A percentile compares a stretch with the other conserved stretches of the same genome.
Evolutionary conservation across 768 basidiomycete genomes (phyloP).

Genomic region (Pseudohyphozyma bogoriensis): DNA sequence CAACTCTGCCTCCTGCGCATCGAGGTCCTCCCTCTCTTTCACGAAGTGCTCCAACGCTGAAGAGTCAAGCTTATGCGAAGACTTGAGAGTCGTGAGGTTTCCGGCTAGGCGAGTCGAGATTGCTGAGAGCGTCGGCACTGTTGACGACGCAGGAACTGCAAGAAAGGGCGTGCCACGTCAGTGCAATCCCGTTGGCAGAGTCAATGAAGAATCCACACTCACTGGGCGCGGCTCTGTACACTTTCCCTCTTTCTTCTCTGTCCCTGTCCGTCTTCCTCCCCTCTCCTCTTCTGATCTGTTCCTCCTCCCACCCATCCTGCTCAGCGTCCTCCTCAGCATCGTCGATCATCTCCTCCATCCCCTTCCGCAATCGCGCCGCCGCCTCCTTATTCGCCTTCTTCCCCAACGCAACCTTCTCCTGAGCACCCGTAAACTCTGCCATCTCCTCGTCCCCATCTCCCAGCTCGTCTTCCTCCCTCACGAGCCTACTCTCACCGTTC

Average conservation of each 20-base stretch:
- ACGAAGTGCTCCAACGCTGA: constrained; percentile 34
- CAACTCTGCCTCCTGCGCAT: constrained; percentile 40
- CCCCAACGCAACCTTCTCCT: constrained; percentile 36
- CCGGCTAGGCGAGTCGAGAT: constrained; percentile 38
- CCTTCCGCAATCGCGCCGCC: constrained; percentile 35
- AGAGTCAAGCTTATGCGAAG: constrained; percentile 33
- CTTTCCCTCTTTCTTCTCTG: too few relatives aligned
- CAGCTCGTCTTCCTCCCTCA: constrained; percentile 43
- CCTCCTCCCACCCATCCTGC: constrained; percentile 36
- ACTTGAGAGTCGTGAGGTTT: constrained; percentile 34
- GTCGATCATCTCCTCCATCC: constrained; percentile 42
- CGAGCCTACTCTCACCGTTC: constrained; percentile 40
- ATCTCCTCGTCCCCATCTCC: constrained; percentile 36
- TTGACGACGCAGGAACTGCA: constrained; percentile 38
- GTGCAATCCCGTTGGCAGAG: too few relatives aligned
- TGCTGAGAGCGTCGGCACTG: constrained; percentile 37
- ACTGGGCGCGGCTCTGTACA: too few relatives aligned
- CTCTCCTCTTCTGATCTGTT: constrained; percentile 38
- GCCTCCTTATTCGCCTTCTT: constrained; percentile 38
- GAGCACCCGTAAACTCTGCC: constrained; percentile 19
- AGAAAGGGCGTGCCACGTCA: too few relatives aligned
- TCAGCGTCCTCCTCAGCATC: constrained; percentile 40
- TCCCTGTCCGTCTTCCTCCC: constrained; percentile 25
- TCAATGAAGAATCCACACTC: too few relatives aligned
- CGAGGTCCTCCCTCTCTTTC: constrained; percentile 36